Conservation (phyloP, 345 rosid species). For the Alliaria petiolata region DNA sequence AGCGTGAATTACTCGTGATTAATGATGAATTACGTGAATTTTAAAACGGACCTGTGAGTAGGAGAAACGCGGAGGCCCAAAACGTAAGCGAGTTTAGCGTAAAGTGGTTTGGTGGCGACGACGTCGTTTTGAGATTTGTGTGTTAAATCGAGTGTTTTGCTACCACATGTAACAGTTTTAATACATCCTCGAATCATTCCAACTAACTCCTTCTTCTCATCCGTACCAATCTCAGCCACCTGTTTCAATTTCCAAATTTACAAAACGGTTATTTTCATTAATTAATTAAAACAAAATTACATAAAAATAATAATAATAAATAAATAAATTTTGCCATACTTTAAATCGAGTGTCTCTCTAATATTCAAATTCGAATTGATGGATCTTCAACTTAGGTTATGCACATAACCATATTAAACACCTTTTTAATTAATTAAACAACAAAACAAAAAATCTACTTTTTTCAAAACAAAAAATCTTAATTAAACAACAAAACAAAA, state of each 20-base stretch:
- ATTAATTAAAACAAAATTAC: no score
- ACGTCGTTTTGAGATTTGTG: not conserved
- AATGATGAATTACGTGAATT: not conserved
- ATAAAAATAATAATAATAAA: no score
- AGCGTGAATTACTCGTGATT: not conserved
- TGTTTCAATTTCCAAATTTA: slow-evolving; percentile 15
- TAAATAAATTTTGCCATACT: no score
- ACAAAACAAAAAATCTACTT: not conserved
- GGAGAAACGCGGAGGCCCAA: slow-evolving; percentile 94
- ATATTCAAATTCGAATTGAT: no score
- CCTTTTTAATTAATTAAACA: no score
- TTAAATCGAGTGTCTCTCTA: no score
- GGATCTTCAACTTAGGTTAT: no score
- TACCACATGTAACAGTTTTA: slow-evolving; percentile 93
- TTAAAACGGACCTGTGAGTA: slow-evolving; percentile 51
- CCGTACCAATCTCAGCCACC: slow-evolving; percentile 74
- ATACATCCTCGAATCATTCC: slow-evolving; percentile 93
- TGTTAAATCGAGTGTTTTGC: slow-evolving; percentile 19
- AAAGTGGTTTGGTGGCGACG: slow-evolving; percentile 19
- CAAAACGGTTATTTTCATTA: not conserved
- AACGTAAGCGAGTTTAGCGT: slow-evolving; percentile 81
- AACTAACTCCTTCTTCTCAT: slow-evolving; percentile 44
- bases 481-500: not conserved
- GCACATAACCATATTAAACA: no score
- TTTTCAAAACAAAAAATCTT: not conserved